Percentiles rank a stretch among this genome's conserved stretches.
Evolutionary conservation across 306 rosid species (phyloP).

Genomic region (Hylodesmum podocarpum): DNA sequence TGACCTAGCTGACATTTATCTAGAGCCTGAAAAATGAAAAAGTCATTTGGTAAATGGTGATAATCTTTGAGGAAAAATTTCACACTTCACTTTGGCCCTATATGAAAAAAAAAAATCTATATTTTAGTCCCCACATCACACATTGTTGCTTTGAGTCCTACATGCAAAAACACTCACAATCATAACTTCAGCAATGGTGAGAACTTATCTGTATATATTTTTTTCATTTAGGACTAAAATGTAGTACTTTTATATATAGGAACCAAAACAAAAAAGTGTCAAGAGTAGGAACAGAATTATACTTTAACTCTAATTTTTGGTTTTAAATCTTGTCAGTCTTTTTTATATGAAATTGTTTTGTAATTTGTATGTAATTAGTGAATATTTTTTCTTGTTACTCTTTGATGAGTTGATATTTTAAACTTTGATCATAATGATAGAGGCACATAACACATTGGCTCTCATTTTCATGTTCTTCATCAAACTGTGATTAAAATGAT

Average conservation of each 20-base stretch:
- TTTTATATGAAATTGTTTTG: neutral
- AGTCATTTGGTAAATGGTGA: neutral
- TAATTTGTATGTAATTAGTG: neutral
- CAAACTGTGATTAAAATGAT: neutral
- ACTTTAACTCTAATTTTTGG: neutral
- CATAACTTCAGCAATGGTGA: neutral
- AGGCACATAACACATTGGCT: neutral
- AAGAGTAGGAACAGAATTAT: neutral
- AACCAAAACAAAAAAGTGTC: neutral
- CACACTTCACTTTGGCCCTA: neutral
- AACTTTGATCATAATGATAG: neutral
- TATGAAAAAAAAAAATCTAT: neutral
- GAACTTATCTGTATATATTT: neutral
- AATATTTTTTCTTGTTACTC: neutral
- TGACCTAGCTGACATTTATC: conserved; percentile 86
- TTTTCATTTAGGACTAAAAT: neutral
- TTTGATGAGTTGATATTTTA: neutral
- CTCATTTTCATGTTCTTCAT: conserved; percentile 7
- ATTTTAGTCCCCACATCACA: neutral
- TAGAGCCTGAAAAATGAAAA: conserved; percentile 61
- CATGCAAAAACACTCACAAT: neutral
- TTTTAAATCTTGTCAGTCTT: neutral
- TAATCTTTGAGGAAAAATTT: neutral
- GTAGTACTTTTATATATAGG: neutral
- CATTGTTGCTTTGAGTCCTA: neutral